Base-by-base conservation (phyloP, 164 flowering plant genomes). In the Stephania japonica region DNA sequence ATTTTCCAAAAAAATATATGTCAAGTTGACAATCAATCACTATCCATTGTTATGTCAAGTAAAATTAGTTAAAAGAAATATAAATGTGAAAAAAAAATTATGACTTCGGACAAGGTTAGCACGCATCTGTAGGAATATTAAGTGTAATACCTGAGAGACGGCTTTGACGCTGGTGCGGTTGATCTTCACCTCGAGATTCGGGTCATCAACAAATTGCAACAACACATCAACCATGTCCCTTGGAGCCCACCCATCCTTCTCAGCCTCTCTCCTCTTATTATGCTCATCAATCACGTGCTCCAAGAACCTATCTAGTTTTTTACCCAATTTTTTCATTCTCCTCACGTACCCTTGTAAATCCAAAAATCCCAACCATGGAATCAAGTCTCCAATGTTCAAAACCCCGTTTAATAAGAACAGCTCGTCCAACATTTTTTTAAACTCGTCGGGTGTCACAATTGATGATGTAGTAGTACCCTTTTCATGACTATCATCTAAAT, bases 161-260 rank as follows among this genome's bases (percentile, higher is more conserved):
- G 83, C 83, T 67, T 80, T 80, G 76, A 80, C 78, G 5, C 79
- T 67, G 26, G 70, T 78, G 64, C 79, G 62, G 24, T 79, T 79
- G 24, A 89, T 84, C 80, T 85, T 86, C 13, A 89, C 83, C 1
- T 89, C 90, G 32, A 86, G 81, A 42, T 27, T 42, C 2, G 88
- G 86, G 75, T 85, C 86, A 18, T 82, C 89, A 0, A 87, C 86
- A 4, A 84, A 76, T 67, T 83, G 83, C 76, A 87, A 41, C 38
- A 88, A 72, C 69, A 88, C 84, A 80, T 88, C 91, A 16, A 88
- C 88, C 85, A 88, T 84, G 38, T 85, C 87, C 70, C 76, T 78
- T 0, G 89, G 84, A 7, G 70, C 84, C 41, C 67, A 83, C 66
- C 75, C 80, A 69, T 74, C 49, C 49, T 13, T 21, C 19, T 41